Percentiles rank a stretch among this genome's conserved stretches.
Evolutionary conservation across 2,329 filamentous ascomycete species (phyloP).

Genomic region (Aphanocladium album): DNA sequence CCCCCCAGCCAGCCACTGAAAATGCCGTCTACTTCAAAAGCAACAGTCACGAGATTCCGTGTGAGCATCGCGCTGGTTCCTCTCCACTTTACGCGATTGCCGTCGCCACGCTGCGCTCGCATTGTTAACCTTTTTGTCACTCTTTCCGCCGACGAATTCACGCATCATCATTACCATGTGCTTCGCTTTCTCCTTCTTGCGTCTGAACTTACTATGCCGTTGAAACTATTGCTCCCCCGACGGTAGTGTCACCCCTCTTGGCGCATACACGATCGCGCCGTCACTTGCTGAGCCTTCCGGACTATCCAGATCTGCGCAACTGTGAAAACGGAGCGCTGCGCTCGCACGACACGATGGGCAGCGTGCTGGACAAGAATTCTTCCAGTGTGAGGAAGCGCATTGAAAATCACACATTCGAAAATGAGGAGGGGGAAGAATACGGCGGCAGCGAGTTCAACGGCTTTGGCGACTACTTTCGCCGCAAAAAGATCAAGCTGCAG

Average conservation of each 20-base stretch:
- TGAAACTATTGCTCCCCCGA: not conserved
- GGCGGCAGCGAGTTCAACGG: constrained; percentile 80
- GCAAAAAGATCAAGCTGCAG: constrained; percentile 96
- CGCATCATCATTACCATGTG: not conserved
- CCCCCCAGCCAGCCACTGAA: not conserved
- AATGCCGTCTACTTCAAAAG: not conserved
- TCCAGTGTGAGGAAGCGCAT: constrained; percentile 57
- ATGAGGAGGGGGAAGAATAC: constrained; percentile 89
- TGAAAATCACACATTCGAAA: constrained; percentile 64
- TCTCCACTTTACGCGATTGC: constrained; percentile 33
- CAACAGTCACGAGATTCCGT: constrained; percentile 37
- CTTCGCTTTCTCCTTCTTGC: not conserved
- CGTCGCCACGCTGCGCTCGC: constrained; percentile 10
- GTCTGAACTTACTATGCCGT: not conserved
- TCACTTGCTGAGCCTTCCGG: not conserved
- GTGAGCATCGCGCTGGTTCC: constrained; percentile 24
- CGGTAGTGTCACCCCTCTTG: not conserved
- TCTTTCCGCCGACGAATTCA: not conserved
- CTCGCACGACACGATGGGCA: constrained; percentile 45
- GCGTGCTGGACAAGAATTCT: constrained; percentile 59
- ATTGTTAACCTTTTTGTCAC: not conserved
- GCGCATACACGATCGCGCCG: not conserved
- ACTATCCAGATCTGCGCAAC: not conserved
- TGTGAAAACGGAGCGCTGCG: not conserved
- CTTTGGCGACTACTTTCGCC: constrained; percentile 85